phyloP scores from a whole-genome alignment of 371 early-diverging fungal genomes.

The Rhizomucor pusillus region DNA sequence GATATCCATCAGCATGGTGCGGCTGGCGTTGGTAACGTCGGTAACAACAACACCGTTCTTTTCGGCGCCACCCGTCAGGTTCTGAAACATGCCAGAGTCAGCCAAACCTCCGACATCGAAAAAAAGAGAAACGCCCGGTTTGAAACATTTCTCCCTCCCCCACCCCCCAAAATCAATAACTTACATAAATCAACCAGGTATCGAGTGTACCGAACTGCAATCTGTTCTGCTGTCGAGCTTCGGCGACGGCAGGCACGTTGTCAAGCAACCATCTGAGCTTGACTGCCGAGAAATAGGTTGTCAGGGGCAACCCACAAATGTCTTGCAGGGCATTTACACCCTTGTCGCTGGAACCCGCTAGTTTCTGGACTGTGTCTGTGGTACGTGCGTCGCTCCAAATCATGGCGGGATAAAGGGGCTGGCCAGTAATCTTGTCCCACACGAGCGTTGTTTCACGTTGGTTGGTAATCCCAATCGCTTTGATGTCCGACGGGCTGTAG shows the following conservation, averaged over 20 bases:
- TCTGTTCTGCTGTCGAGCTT: conserved; percentile 24
- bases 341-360: conserved; percentile 54
- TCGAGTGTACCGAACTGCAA: conserved; percentile 86
- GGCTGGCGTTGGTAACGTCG: conserved; percentile 92
- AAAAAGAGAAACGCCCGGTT: background rate
- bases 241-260: conserved; percentile 65
- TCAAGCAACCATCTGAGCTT: conserved; percentile 92
- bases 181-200: conserved; percentile 87
- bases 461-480: conserved; percentile 88
- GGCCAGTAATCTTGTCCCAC: conserved; percentile 82
- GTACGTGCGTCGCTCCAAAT: conserved; percentile 94
- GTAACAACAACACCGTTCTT: conserved; percentile 74
- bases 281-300: conserved; percentile 90
- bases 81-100: conserved; percentile 42
- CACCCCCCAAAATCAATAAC: no score
- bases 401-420: conserved; percentile 84
- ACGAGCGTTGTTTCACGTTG: conserved; percentile 91
- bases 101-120: background rate
- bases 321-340: conserved; percentile 48
- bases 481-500: conserved; percentile 56
- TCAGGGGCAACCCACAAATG: conserved; percentile 84
- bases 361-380: conserved; percentile 63
- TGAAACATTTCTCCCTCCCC: conserved; percentile 2
- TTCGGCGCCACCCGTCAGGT: conserved; percentile 76
- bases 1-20: conserved; percentile 93